A percentile compares a stretch with the other conserved stretches of the same genome.
These are phyloP conservation scores for Combretum micranthum DNA, from an alignment of 345 rosid genomes.

Conservation along the genomic window DNA sequence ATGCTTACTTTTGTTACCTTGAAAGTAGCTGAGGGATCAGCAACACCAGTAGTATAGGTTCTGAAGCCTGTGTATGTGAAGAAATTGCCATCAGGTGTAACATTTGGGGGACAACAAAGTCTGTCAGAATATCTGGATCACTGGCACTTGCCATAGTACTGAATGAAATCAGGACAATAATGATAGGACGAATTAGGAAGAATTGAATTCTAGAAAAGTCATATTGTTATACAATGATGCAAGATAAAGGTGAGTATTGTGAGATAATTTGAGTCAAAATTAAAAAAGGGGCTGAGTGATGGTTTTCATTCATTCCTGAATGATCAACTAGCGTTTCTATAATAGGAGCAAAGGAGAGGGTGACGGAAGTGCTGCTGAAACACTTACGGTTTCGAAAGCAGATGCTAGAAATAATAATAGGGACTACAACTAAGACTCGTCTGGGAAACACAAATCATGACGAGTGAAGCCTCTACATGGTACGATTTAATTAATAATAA, in stretches of 20 bases:
- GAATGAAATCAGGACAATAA: neutral
- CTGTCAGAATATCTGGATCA: slow-evolving; percentile 17
- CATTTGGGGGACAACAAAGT: slow-evolving; percentile 13
- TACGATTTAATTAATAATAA: no score
- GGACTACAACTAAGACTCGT: no score
- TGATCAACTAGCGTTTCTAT: no score
- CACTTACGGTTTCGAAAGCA: no score
- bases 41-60: neutral
- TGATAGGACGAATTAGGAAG: neutral
- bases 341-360: no score
- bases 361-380: no score
- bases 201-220: neutral
- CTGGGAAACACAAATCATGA: no score
- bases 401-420: no score
- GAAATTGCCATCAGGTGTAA: slow-evolving; percentile 8
- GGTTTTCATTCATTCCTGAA: no score
- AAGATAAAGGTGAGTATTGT: neutral
- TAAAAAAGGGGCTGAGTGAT: no score
- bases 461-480: no score
- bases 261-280: no score
- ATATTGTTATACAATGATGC: neutral
- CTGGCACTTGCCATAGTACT: neutral
- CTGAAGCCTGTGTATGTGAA: slow-evolving; percentile 15
- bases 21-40: slow-evolving; percentile 5
- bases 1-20: slow-evolving; percentile 9